Evolutionary conservation across 2,329 filamentous ascomycete genomes (phyloP).

Genomic region (Aspergillus brasiliensis): DNA sequence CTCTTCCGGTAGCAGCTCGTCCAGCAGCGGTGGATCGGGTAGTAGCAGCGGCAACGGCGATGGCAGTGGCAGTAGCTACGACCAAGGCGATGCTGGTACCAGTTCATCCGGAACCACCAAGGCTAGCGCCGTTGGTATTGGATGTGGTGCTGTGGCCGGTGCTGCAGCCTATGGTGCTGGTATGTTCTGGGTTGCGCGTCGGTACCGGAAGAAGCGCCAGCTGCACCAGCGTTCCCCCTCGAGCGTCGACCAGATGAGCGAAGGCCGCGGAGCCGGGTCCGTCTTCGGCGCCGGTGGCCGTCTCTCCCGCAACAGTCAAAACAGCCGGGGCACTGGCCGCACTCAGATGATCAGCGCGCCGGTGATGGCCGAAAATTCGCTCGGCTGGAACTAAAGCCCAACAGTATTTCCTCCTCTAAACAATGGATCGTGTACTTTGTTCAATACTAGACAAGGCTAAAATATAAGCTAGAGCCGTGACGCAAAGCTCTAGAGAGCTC

Average conservation of each 20-base stretch:
- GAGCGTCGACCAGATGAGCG: constrained; percentile 66
- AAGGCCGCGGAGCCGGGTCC: constrained; percentile 54
- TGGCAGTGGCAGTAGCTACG: constrained; percentile 43
- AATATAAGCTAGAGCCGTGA: constrained; percentile 9
- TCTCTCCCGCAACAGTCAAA: constrained; percentile 53
- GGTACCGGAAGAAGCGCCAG: constrained; percentile 84
- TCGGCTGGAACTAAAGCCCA: constrained; percentile 84
- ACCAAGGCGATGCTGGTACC: constrained; percentile 51
- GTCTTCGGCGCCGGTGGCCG: constrained; percentile 49
- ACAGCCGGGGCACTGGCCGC: constrained; percentile 68
- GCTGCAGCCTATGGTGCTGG: constrained; percentile 87
- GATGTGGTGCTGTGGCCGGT: constrained; percentile 73
- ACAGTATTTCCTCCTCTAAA: background rate
- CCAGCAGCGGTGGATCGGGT: constrained; percentile 34
- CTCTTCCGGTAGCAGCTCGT: constrained; percentile 41
- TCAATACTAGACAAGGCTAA: constrained; percentile 20
- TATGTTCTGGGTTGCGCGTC: constrained; percentile 89
- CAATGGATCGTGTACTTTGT: constrained; percentile 11
- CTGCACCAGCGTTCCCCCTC: constrained; percentile 77
- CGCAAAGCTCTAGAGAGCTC: constrained; percentile 8
- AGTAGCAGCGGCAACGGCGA: constrained; percentile 46
- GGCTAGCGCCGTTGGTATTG: constrained; percentile 64
- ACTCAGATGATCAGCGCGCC: constrained; percentile 82
- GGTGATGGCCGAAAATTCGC: constrained; percentile 89
- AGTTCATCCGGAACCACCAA: constrained; percentile 43